Evolutionary conservation across 257 asterid genomes (phyloP).

Genomic region (Solanum dulcamara): DNA sequence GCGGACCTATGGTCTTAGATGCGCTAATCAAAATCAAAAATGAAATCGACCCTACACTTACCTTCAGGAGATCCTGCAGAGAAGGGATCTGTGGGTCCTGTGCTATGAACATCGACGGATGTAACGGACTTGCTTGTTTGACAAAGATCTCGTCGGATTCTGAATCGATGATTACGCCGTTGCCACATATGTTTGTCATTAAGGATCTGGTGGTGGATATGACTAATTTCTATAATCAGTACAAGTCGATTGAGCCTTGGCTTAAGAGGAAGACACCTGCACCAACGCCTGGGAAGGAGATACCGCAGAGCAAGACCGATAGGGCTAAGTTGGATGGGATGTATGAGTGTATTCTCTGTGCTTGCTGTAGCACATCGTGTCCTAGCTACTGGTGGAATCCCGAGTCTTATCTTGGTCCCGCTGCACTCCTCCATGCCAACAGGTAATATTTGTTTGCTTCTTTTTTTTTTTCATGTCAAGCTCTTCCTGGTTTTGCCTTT

Average conservation of each 20-base stretch:
- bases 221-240: conserved; percentile 91
- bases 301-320: conserved; percentile 69
- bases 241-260: conserved; percentile 95
- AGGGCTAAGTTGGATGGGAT: conserved; percentile 92
- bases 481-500: not conserved
- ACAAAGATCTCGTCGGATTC: conserved; percentile 51
- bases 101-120: conserved; percentile 90
- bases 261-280: conserved; percentile 71
- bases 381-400: conserved; percentile 99
- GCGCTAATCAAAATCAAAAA: conserved; percentile 85
- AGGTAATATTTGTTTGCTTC: conserved; percentile 22
- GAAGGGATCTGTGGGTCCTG: conserved; percentile 99
- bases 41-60: conserved; percentile 78
- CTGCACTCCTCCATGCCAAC: conserved; percentile 90
- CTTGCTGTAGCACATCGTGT: conserved; percentile 93
- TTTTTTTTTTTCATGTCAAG: not conserved
- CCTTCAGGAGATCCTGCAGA: conserved; percentile 90
- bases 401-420: conserved; percentile 92
- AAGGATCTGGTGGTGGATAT: conserved; percentile 96
- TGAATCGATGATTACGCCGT: conserved; percentile 56
- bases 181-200: conserved; percentile 93
- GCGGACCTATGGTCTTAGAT: conserved; percentile 91
- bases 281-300: conserved; percentile 56
- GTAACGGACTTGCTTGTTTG: conserved; percentile 79
- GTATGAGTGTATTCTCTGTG: conserved; percentile 94